Base-by-base conservation (phyloP, 2,329 filamentous ascomycete genomes). In the Nannizziopsis arthrosporioides region DNA sequence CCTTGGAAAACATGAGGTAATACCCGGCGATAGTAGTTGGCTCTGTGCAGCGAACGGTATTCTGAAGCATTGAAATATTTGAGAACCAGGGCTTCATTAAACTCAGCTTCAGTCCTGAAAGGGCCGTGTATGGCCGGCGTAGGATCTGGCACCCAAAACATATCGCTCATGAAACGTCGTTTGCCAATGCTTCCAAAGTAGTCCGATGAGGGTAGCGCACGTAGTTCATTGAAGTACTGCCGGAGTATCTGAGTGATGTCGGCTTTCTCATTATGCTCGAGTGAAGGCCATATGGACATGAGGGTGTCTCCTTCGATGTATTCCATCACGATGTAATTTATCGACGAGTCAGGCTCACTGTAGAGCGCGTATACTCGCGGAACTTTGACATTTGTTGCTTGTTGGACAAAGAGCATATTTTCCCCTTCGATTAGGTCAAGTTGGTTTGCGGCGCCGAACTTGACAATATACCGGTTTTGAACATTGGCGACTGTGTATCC, bases 361-460 rank as follows among this genome's bases (percentile, higher is more conserved):
- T 59, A 64, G 44, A 64, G 52, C 9, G 63, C 62, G 45, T 59
- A 66, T 15, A 66, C 58, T 12, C 48, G 53, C 15, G 62, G 63
- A n/a, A 65, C 55, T 15, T 44, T 50, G 6, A 64, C 45, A 39
- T 41, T 54, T 15, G 59, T 61, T 11, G 49, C 42, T 37, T 54
- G 47, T 27, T 49, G 45, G 18, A 61, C 56, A 50, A 63, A 63
- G 2, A 62, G 49, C 61, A 64, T 63, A 44, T 60, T 64, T 42
- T 59, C 53, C 22, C 59, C 60, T 55, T 65, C 61, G 10, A 58
- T 47, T 5, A 61, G 53, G 27, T 56, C 45, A 39, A 63, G 45
- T 22, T 51, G 51, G 3, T 17, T 12, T 35, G 7, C 49, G 41
- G 12, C 35, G 32, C 55, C 63, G 53, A 55, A 61, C 53, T 59